Conservation (phyloP, 148 eudicot genomes). For the Salicornia ramosissima region DNA sequence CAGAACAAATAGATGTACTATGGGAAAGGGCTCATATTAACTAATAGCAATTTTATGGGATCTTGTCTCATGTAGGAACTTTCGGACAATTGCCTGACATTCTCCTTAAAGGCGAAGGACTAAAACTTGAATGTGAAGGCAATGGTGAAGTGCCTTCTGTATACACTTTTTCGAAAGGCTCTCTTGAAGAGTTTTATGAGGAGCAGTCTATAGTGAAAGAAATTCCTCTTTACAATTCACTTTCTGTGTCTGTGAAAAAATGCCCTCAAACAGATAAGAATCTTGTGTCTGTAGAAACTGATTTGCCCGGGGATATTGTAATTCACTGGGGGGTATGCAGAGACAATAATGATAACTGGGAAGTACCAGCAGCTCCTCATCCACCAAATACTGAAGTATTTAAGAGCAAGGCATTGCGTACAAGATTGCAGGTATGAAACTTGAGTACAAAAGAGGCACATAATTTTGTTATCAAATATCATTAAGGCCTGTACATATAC, state of each 20-base stretch:
- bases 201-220: slow-evolving; percentile 62
- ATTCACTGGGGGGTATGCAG: slow-evolving; percentile 90
- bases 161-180: slow-evolving; percentile 32
- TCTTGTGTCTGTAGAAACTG: slow-evolving; percentile 61
- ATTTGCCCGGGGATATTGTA: slow-evolving; percentile 70
- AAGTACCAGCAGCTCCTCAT: slow-evolving; percentile 64
- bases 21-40: background rate
- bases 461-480: background rate
- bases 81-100: slow-evolving; percentile 55
- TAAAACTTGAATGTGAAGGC: slow-evolving; percentile 30
- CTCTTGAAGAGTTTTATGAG: slow-evolving; percentile 59
- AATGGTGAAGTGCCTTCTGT: slow-evolving; percentile 28
- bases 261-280: slow-evolving; percentile 56
- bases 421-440: slow-evolving; percentile 64
- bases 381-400: slow-evolving; percentile 66
- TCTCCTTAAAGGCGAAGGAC: slow-evolving; percentile 41
- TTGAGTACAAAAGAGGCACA: background rate
- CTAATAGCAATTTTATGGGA: slow-evolving; percentile 4
- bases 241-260: slow-evolving; percentile 51
- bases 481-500: background rate
- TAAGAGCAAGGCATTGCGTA: slow-evolving; percentile 84
- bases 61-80: slow-evolving; percentile 39
- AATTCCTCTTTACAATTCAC: slow-evolving; percentile 38
- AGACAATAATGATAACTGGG: slow-evolving; percentile 56
- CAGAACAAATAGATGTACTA: background rate